Evolutionary conservation across 2,329 filamentous ascomycete genomes (phyloP), one percentile per base, ranked within the genome.

Genomic region (Colletotrichum limetticola): DNA sequence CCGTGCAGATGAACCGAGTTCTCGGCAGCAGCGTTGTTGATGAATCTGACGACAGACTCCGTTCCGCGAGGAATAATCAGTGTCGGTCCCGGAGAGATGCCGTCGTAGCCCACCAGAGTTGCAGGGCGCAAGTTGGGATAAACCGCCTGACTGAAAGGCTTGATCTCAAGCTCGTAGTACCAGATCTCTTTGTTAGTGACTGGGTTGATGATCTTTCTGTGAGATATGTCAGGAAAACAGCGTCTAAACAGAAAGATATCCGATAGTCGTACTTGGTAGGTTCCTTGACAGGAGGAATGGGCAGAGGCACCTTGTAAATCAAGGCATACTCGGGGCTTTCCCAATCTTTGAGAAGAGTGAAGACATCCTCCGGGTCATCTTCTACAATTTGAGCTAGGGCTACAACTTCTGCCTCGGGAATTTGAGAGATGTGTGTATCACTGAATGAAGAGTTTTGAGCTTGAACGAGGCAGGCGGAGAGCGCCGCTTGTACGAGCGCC

Each of bases 1-100:
- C 89, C 88, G 75, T 90, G 89, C n/a, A 90, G 82, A 79, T 90
- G 89, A 11, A 89, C 84, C 5, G 86, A 84, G 56, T 83, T 85
- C 16, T 84, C 82, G 1, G 79, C 77, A 19, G 80, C 78, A 14
- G 83, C 84, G 28, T 85, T 84, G 78, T 91, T 91, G 74, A 86
- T 82, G 72, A 87, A 85, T 46, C 86, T 81, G 8, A 88, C 84
- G 4, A 89, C 83, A 7, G 84, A 83, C 78, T 89, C 85, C 32
- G 82, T 79, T 0, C 86, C 86, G 66, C 80, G 79, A 24, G 82
- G 80, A 72, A 86, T 83, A n/a, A 81, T 76, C 68, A 88, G 86
- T 2, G 84, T 87, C 4, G 86, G 86, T 1, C 87, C 87, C 5
- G 87, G 86, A 24, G 82, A 80, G 5, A 83, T 81, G 26, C 87